phyloP scores from a whole-genome alignment of 2,329 filamentous ascomycete genomes.

The Trichoderma aggressivum region DNA sequence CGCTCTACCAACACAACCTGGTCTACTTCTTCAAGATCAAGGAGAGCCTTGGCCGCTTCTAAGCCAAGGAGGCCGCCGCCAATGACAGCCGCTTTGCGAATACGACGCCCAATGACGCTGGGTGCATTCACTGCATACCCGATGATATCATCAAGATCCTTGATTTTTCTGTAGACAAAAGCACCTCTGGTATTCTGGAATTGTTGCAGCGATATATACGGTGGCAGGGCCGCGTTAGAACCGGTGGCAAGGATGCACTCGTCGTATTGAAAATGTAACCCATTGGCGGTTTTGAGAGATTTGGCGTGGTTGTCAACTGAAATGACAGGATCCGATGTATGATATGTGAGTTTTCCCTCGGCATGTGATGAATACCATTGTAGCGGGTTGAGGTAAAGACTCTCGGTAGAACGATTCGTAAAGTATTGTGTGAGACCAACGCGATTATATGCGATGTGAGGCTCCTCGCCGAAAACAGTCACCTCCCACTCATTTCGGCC shows the following conservation, averaged over 20 bases:
- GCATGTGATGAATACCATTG: conserved; percentile 59
- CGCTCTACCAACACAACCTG: conserved; percentile 78
- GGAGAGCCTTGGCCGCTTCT: conserved; percentile 15
- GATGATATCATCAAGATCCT: conserved; percentile 75
- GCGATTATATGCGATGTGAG: conserved; percentile 85
- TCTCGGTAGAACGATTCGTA: conserved; percentile 77
- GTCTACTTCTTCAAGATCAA: conserved; percentile 4
- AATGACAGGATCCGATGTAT: conserved; percentile 39
- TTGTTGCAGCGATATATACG: conserved; percentile 53
- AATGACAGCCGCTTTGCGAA: conserved; percentile 55
- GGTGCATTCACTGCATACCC: conserved; percentile 64
- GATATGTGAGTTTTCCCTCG: neutral
- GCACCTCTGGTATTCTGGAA: conserved; percentile 78
- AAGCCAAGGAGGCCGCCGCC: conserved; percentile 82
- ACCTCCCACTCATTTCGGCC: conserved; percentile 68
- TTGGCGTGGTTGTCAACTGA: conserved; percentile 62
- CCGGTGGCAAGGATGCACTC: conserved; percentile 81
- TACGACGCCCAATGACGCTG: conserved; percentile 56
- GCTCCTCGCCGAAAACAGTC: conserved; percentile 82
- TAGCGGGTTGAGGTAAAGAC: conserved; percentile 79
- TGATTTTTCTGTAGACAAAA: conserved; percentile 85
- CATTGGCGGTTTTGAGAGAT: conserved; percentile 66
- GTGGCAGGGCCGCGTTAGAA: conserved; percentile 73
- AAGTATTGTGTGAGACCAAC: conserved; percentile 89
- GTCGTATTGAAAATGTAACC: conserved; percentile 69